A percentile compares a stretch with the other conserved stretches of the same genome.
Evolutionary conservation across 2,329 filamentous ascomycete genomes (phyloP).

Genomic region (Clarireedia homoeocarpa): DNA sequence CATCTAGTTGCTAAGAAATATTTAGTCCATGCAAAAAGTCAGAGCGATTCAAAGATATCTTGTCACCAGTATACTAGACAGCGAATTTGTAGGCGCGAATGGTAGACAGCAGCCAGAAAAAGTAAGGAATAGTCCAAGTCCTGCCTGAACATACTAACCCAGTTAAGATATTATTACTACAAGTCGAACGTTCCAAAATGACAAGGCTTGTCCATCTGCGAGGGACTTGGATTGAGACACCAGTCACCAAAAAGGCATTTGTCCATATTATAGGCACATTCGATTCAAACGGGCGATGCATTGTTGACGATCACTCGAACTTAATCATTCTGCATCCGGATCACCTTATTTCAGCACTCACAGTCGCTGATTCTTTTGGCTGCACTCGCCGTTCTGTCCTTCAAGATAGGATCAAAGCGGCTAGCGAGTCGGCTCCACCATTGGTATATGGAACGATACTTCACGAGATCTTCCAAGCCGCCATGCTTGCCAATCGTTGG

Average conservation of each 20-base stretch:
- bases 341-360: slow-evolving; percentile 88
- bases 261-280: slow-evolving; percentile 84
- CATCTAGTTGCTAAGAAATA: slow-evolving; percentile 50
- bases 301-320: slow-evolving; percentile 74
- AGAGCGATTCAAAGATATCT: slow-evolving; percentile 82
- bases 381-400: slow-evolving; percentile 87
- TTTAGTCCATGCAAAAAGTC: slow-evolving; percentile 58
- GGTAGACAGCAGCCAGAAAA: slow-evolving; percentile 60
- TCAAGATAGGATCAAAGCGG: slow-evolving; percentile 90
- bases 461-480: slow-evolving; percentile 92
- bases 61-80: slow-evolving; percentile 64
- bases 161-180: slow-evolving; percentile 68
- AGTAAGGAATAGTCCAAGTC: slow-evolving; percentile 39
- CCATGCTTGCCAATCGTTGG: slow-evolving; percentile 77
- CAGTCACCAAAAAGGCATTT: slow-evolving; percentile 64
- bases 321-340: slow-evolving; percentile 92
- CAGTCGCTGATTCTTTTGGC: slow-evolving; percentile 91
- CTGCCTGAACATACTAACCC: slow-evolving; percentile 6
- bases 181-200: slow-evolving; percentile 63
- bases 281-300: slow-evolving; percentile 59
- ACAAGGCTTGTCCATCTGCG: slow-evolving; percentile 67
- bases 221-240: slow-evolving; percentile 79
- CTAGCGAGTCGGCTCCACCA: slow-evolving; percentile 68
- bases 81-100: slow-evolving; percentile 56
- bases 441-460: slow-evolving; percentile 90